Base-by-base conservation (phyloP, 2,329 filamentous ascomycete species). In the Aureobasidium sp. region DNA sequence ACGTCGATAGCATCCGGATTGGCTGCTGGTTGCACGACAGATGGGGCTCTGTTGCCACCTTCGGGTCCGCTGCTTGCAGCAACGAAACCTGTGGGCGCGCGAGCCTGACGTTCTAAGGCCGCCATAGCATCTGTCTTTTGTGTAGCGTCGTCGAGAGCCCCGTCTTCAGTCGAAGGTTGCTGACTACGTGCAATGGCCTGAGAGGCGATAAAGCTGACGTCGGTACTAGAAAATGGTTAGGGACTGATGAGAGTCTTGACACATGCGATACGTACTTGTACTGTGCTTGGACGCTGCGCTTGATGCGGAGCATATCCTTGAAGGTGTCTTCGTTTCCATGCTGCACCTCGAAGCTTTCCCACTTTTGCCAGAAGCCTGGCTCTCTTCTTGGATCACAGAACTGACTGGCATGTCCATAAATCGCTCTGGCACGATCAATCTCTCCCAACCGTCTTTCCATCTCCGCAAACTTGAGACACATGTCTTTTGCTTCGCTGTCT, bases 251-350 rank as follows among this genome's bases (percentile, higher is more conserved):
- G 5, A 23, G 7, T 29, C n/a, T 27, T 50, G 37, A 37, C 17
- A 20, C 20, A 27, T 32, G 17, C 52, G 44, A 42, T 50, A 76
- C 80, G 71, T 82, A 85, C 82, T 97, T 97, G 81, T 95, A 99
- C 78, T 97, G 90, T 59, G 94, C 93, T 75, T 97, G 91, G 13
- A 99, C 94, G 75, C 91, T 96, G 73, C 94, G 83, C 82, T 97
- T 99, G 80, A 99, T 91, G 34, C 94, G 87, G 65, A 97, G 81
- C 94, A 99, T 99, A 74, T 99, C 94, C 79, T 96, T 97, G 82
- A 95, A 99, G 0, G 95, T 99, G 74, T 99, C 94, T 74, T 99
- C 95, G 76, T 99, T 99, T 67, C 94, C 94, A 72, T 99, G 94
- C 73, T 95, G 89, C 26, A 97, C 91, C 76, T 99, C 95, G 75